Conservation (phyloP, 2,329 filamentous ascomycete species). For the Diaporthe helianthi region DNA sequence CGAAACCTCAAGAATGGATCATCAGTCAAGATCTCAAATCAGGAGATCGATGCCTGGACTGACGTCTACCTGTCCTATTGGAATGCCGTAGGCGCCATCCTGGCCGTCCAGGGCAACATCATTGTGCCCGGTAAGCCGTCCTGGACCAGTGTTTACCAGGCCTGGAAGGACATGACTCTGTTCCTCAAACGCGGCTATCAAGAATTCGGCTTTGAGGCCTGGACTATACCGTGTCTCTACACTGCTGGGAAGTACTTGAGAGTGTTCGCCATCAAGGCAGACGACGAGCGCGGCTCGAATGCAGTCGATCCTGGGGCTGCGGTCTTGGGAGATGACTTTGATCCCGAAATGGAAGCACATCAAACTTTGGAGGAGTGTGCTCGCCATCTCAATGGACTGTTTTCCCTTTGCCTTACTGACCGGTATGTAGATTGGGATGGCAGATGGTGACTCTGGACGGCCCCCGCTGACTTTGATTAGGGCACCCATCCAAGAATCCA, state of each 20-base stretch:
- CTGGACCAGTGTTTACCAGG: slow-evolving; percentile 84
- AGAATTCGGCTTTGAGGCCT: slow-evolving; percentile 77
- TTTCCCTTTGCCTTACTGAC: slow-evolving; percentile 87
- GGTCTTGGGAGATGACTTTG: slow-evolving; percentile 80
- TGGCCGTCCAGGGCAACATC: slow-evolving; percentile 67
- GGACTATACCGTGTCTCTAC: slow-evolving; percentile 93
- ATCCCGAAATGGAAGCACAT: slow-evolving; percentile 77
- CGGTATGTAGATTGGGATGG: slow-evolving; percentile 63
- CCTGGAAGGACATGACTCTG: slow-evolving; percentile 86
- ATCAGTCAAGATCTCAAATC: slow-evolving; percentile 61
- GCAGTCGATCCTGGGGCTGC: slow-evolving; percentile 48
- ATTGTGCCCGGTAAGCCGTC: slow-evolving; percentile 53
- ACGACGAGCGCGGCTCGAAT: slow-evolving; percentile 66
- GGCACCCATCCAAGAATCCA: slow-evolving; percentile 82
- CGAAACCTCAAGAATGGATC: slow-evolving; percentile 72
- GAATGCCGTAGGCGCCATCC: slow-evolving; percentile 78
- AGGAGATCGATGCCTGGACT: slow-evolving; percentile 81
- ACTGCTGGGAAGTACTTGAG: slow-evolving; percentile 85
- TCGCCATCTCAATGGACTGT: slow-evolving; percentile 88
- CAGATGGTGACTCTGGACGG: background rate
- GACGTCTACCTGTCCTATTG: slow-evolving; percentile 86
- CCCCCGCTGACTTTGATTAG: slow-evolving; percentile 51
- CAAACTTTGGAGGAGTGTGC: slow-evolving; percentile 91
- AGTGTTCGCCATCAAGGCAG: slow-evolving; percentile 88
- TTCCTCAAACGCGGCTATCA: slow-evolving; percentile 82